phyloP scores from a whole-genome alignment of 2,329 filamentous ascomycete genomes.

The Trematosphaeria pertusa region DNA sequence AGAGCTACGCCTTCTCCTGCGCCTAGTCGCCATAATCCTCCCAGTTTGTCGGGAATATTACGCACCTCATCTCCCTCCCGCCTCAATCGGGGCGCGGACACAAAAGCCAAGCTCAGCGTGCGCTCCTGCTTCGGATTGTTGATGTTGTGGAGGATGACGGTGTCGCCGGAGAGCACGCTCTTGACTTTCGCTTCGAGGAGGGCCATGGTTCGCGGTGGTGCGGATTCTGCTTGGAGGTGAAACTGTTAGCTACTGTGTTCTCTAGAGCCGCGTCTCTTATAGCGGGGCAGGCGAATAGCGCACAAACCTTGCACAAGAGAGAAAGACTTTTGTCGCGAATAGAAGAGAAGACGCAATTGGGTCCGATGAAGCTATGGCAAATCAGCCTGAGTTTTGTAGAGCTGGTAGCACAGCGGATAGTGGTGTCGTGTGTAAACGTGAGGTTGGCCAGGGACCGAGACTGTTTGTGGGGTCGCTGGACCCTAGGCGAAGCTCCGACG shows the following conservation, averaged over 20 bases:
- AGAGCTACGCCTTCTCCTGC: too few species aligned
- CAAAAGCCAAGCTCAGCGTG: slow-evolving; percentile 88
- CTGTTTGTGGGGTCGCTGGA: slow-evolving; percentile 21
- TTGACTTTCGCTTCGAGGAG: slow-evolving; percentile 69
- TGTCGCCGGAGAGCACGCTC: slow-evolving; percentile 92
- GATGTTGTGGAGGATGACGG: slow-evolving; percentile 80
- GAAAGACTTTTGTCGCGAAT: too few species aligned
- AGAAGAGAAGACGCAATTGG: slow-evolving; percentile 8
- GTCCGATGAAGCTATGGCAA: slow-evolving; percentile 4
- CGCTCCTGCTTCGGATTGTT: slow-evolving; percentile 84
- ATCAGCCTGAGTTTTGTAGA: background rate
- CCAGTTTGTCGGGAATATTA: slow-evolving; percentile 3
- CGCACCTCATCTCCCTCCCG: slow-evolving; percentile 85
- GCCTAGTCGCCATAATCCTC: too few species aligned
- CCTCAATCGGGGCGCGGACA: slow-evolving; percentile 83
- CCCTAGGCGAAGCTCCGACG: slow-evolving; percentile 21
- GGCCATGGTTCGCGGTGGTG: slow-evolving; percentile 35
- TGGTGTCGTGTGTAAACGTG: slow-evolving; percentile 18
- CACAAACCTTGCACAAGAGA: too few species aligned
- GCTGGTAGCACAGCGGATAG: background rate
- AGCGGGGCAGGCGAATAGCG: slow-evolving; percentile 12
- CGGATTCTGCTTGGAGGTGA: slow-evolving; percentile 18
- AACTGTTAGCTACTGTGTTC: slow-evolving; percentile 39
- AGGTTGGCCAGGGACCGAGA: slow-evolving; percentile 21
- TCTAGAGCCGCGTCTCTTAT: slow-evolving; percentile 12